Percentiles rank a stretch among this genome's conserved stretches.
phyloP scores from a whole-genome alignment of 257 asterid genomes.

The Verbena officinalis region DNA sequence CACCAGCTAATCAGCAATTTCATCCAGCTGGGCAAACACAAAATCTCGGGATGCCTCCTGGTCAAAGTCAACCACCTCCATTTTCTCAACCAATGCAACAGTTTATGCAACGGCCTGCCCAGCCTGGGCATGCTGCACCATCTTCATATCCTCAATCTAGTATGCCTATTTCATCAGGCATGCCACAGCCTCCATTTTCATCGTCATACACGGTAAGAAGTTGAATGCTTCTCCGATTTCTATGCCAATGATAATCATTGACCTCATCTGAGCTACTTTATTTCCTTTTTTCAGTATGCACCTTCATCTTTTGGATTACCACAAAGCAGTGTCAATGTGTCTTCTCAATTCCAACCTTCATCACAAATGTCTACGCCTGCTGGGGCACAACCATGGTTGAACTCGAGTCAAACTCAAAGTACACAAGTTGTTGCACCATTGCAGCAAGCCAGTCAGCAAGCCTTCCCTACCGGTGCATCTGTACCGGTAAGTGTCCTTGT shows the following conservation, averaged over 20 bases:
- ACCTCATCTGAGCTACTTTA: slow-evolving; percentile 29
- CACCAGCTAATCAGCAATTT: slow-evolving; percentile 67
- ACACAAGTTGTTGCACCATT: slow-evolving; percentile 57
- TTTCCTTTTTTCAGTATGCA: slow-evolving; percentile 49
- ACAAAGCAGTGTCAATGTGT: slow-evolving; percentile 45
- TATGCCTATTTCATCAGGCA: slow-evolving; percentile 56
- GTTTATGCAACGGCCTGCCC: slow-evolving; percentile 59
- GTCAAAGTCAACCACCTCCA: slow-evolving; percentile 66
- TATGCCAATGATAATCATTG: slow-evolving; percentile 12
- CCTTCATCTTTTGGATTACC: slow-evolving; percentile 66
- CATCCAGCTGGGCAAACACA: slow-evolving; percentile 63
- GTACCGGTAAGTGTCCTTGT: slow-evolving; percentile 43
- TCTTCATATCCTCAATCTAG: slow-evolving; percentile 59
- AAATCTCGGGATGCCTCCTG: slow-evolving; percentile 59
- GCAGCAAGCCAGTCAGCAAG: slow-evolving; percentile 58
- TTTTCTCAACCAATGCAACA: slow-evolving; percentile 81
- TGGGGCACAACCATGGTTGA: slow-evolving; percentile 72
- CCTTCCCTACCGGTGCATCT: slow-evolving; percentile 42
- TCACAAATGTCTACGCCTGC: slow-evolving; percentile 63
- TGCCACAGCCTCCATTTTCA: slow-evolving; percentile 57
- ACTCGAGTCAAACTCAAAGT: slow-evolving; percentile 66
- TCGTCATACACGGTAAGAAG: slow-evolving; percentile 69
- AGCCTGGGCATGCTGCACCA: slow-evolving; percentile 56
- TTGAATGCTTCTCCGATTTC: slow-evolving; percentile 1
- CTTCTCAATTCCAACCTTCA: slow-evolving; percentile 68